Conservation (phyloP, 495 filamentous ascomycete genomes). For the Clavariopsis aquatica region DNA sequence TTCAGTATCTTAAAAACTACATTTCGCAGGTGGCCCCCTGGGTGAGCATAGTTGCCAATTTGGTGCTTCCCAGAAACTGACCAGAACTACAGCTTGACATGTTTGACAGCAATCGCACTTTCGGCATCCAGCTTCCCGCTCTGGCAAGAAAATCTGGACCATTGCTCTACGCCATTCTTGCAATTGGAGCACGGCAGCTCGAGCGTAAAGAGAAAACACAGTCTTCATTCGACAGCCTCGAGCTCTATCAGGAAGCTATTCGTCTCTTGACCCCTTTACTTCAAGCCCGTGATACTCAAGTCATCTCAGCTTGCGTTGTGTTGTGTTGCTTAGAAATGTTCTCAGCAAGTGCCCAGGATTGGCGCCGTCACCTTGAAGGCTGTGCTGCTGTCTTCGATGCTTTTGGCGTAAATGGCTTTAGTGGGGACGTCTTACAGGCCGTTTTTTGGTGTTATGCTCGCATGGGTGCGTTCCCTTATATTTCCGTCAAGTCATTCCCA, state of each 20-base stretch:
- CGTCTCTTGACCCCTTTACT: not conserved
- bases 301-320: conserved; percentile 5
- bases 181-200: conserved; percentile 51
- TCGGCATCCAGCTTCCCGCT: conserved; percentile 48
- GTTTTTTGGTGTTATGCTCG: conserved; percentile 15
- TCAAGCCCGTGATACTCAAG: conserved; percentile 6
- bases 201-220: conserved; percentile 46
- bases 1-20: conserved; percentile 50
- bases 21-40: conserved; percentile 50
- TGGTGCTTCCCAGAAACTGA: not conserved
- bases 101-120: conserved; percentile 52
- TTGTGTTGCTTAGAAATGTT: conserved; percentile 13
- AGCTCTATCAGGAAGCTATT: conserved; percentile 32
- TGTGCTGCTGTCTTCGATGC: conserved; percentile 8
- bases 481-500: not conserved
- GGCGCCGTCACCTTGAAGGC: conserved; percentile 10
- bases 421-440: conserved; percentile 7
- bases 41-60: conserved; percentile 18
- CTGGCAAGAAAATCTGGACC: conserved; percentile 48
- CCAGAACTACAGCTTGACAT: conserved; percentile 45
- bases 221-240: conserved; percentile 48
- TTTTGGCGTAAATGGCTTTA: conserved; percentile 8
- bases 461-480: not conserved
- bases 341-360: conserved; percentile 9
- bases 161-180: conserved; percentile 49